Conservation (phyloP, 768 basidiomycete species). For the Favolaschia claudopus region DNA sequence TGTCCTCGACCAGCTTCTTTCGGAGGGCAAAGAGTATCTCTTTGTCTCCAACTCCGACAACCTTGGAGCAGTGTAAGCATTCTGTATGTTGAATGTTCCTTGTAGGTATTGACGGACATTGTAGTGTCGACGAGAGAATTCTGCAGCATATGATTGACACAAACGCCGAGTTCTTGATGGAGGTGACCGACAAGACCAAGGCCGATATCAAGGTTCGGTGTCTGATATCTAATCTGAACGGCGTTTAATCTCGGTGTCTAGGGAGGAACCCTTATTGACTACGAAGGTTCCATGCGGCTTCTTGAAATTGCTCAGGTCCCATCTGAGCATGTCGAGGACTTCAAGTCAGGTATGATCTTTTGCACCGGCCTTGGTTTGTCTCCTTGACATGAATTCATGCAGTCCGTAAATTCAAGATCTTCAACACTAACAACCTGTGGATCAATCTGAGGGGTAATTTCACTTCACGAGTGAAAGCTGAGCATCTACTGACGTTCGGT, state of each 20-base stretch:
- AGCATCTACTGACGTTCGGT: slow-evolving; percentile 7
- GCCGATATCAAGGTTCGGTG: slow-evolving; percentile 64
- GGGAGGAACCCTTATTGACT: slow-evolving; percentile 91
- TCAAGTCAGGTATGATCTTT: slow-evolving; percentile 65
- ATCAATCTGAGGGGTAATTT: slow-evolving; percentile 55
- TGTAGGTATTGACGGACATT: neutral
- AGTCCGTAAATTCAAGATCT: slow-evolving; percentile 81
- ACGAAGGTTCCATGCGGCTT: slow-evolving; percentile 85
- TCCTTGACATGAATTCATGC: slow-evolving; percentile 5
- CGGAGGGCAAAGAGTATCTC: slow-evolving; percentile 95
- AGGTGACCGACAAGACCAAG: slow-evolving; percentile 97
- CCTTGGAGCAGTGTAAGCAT: slow-evolving; percentile 83
- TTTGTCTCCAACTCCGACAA: slow-evolving; percentile 99
- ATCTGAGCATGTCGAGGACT: slow-evolving; percentile 89
- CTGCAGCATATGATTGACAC: slow-evolving; percentile 86
- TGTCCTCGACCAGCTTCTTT: slow-evolving; percentile 86
- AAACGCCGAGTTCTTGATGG: slow-evolving; percentile 91
- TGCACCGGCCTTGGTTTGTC: too few species aligned
- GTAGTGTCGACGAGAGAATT: slow-evolving; percentile 81
- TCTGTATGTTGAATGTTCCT: neutral
- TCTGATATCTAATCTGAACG: neutral
- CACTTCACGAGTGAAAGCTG: neutral
- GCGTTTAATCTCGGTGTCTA: slow-evolving; percentile 58
- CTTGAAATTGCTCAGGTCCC: slow-evolving; percentile 96
- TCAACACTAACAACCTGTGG: slow-evolving; percentile 79